phyloP scores from a whole-genome alignment of 1,284 basidiomycete species.

The Caloboletus inedulis region DNA sequence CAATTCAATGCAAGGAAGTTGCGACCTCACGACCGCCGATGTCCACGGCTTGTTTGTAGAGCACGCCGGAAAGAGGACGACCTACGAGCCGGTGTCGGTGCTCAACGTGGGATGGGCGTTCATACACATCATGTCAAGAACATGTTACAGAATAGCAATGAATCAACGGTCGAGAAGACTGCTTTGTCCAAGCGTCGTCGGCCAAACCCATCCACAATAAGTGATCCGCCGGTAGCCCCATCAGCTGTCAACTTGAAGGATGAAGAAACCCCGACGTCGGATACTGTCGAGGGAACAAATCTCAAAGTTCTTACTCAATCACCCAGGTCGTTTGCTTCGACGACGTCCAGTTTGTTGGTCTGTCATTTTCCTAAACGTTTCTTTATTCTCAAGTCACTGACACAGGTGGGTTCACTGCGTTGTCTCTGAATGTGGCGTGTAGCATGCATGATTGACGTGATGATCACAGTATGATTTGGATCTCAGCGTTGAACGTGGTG shows the following conservation, averaged over 20 bases:
- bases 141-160: conserved; percentile 36
- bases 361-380: conserved; percentile 82
- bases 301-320: conserved; percentile 39
- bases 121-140: conserved; percentile 79
- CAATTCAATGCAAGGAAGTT: conserved; percentile 71
- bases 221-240: conserved; percentile 19
- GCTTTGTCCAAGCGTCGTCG: conserved; percentile 25
- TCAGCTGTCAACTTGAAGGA: conserved; percentile 38
- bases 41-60: conserved; percentile 83
- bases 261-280: conserved; percentile 33
- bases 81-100: conserved; percentile 85
- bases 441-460: conserved; percentile 4
- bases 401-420: conserved; percentile 49
- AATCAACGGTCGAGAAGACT: conserved; percentile 29
- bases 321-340: conserved; percentile 66
- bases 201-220: not conserved
- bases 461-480: conserved; percentile 72
- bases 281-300: not conserved
- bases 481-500: conserved; percentile 73
- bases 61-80: conserved; percentile 84
- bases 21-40: conserved; percentile 66
- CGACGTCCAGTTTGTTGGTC: conserved; percentile 69
- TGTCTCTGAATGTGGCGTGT: not conserved
- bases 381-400: conserved; percentile 90
- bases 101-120: conserved; percentile 83